Percentiles rank a stretch among this genome's conserved stretches.
Evolutionary conservation across 768 basidiomycete genomes (phyloP).

Genomic region (Peribolospora baueri): DNA sequence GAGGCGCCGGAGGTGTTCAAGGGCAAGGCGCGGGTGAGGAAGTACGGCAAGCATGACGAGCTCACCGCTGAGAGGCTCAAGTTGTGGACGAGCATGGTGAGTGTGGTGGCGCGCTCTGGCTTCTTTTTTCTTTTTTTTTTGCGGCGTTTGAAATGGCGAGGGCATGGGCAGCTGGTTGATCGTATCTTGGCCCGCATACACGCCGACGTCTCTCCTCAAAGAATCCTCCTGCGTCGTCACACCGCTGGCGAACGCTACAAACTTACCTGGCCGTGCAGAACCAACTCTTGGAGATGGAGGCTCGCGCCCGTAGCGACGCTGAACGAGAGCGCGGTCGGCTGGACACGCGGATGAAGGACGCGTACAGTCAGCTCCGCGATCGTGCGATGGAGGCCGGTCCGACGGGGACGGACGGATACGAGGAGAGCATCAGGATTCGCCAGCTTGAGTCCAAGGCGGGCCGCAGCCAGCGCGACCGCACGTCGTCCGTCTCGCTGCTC

Average conservation of each 20-base stretch:
- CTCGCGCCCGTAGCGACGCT: conserved; percentile 50
- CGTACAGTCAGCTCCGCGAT: neutral
- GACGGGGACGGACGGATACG: neutral
- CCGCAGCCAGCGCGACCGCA: conserved; percentile 29
- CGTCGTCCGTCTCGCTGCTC: conserved; percentile 31
- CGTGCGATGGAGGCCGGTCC: neutral
- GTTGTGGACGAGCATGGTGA: conserved; percentile 28
- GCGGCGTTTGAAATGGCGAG: neutral
- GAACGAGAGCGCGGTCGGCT: conserved; percentile 33
- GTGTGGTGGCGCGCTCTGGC: conserved; percentile 34
- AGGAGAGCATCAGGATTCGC: neutral
- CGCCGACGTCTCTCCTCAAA: conserved; percentile 16
- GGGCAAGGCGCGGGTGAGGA: conserved; percentile 6
- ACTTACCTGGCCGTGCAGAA: conserved; percentile 62
- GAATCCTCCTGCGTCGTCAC: conserved; percentile 76
- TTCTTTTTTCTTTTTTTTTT: neutral
- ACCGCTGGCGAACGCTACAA: conserved; percentile 57
- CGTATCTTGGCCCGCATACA: too few relatives aligned
- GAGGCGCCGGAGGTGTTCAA: conserved; percentile 13
- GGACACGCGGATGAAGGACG: conserved; percentile 24
- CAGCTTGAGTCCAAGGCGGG: neutral
- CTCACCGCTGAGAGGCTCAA: conserved; percentile 20
- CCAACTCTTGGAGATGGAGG: conserved; percentile 58
- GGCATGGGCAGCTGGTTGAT: neutral
- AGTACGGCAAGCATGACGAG: conserved; percentile 14